Conservation (phyloP, 441 rosid genomes). For the Pelargonium myrrhifolium region DNA sequence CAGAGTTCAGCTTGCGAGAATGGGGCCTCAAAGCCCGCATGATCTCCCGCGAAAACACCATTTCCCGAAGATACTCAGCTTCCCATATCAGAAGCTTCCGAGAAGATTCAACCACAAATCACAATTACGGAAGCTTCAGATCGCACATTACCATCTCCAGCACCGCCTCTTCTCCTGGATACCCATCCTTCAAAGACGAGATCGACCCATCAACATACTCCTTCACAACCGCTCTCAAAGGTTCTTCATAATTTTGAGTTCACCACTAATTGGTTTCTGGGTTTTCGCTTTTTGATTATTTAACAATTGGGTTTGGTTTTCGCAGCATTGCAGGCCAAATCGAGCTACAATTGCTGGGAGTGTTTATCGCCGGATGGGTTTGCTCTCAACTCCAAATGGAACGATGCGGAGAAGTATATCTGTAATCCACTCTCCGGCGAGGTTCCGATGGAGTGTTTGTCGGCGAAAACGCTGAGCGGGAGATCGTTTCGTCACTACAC, state of each 20-base stretch:
- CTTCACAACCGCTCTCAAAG: slow-evolving; percentile 74
- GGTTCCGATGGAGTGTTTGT: slow-evolving; percentile 85
- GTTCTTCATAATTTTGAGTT: no score
- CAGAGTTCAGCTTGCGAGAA: slow-evolving; percentile 51
- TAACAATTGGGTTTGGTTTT: neutral
- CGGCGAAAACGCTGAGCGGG: slow-evolving; percentile 69
- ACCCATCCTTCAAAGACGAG: slow-evolving; percentile 41
- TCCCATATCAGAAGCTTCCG: slow-evolving; percentile 65
- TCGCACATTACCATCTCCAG: slow-evolving; percentile 68
- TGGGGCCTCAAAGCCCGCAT: slow-evolving; percentile 56
- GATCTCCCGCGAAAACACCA: slow-evolving; percentile 51
- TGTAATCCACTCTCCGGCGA: slow-evolving; percentile 86
- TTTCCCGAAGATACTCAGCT: slow-evolving; percentile 80
- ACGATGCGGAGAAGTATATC: slow-evolving; percentile 92
- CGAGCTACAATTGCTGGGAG: slow-evolving; percentile 44
- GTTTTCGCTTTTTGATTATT: neutral
- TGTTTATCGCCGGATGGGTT: slow-evolving; percentile 69
- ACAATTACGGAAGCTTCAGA: slow-evolving; percentile 24
- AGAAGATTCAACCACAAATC: slow-evolving; percentile 42
- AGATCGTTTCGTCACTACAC: slow-evolving; percentile 56
- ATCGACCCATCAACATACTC: slow-evolving; percentile 91
- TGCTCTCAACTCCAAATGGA: slow-evolving; percentile 84
- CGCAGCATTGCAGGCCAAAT: slow-evolving; percentile 82
- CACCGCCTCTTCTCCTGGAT: slow-evolving; percentile 97
- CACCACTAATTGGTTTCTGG: no score